Base-by-base conservation (phyloP, 208 protist species). In the Crithidia fasciculata region DNA sequence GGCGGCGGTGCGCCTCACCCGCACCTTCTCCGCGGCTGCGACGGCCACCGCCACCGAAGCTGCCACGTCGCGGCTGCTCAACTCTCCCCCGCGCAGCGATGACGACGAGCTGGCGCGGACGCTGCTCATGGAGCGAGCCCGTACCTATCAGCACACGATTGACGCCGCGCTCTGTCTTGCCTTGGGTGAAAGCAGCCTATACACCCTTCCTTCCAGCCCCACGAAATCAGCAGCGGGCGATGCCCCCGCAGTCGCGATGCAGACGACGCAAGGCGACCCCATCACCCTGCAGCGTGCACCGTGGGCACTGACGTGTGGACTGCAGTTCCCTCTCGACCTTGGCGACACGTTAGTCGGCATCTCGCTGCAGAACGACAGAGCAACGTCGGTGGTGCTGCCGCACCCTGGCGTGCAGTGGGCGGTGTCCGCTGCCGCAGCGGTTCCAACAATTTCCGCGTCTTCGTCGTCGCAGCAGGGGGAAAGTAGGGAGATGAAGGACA, bases 341-440 rank as follows among this genome's bases (percentile, higher is more conserved):
- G 85, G 85, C n/a, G 85, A 90, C 77, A 87, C 85, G 2, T 66
- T 90, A 12, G 56, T 82, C 10, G 85, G 68, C 19, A 16, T 90
- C 40, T 63, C 82, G 3, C 7, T 90, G 40, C 82, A 90, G 68
- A 87, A 68, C 40, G 82, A 90, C 45, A 76, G 85, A 19, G 56
- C 74, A 8, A 74, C 63, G 13, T 81, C 64, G 13, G 47, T 66
- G 54, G 41, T 50, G 36, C 53, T 72, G 62, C 78, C 68, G n/a
- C 45, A 63, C 43, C 74, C 74, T 41, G 74, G 74, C 6, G 74
- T 80, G 54, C 57, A 74, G 47, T 83, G 70, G 66, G 60, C 65
- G 16, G 44, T 57, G 62, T 53, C 69, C 16, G 28, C 60, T 2
- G 45, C 45, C 9, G 28, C 28, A 28, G 28, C 0, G 28, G 28